Base-by-base conservation (phyloP, 108 stramenopile species). In the Aureococcus anophagefferens region DNA sequence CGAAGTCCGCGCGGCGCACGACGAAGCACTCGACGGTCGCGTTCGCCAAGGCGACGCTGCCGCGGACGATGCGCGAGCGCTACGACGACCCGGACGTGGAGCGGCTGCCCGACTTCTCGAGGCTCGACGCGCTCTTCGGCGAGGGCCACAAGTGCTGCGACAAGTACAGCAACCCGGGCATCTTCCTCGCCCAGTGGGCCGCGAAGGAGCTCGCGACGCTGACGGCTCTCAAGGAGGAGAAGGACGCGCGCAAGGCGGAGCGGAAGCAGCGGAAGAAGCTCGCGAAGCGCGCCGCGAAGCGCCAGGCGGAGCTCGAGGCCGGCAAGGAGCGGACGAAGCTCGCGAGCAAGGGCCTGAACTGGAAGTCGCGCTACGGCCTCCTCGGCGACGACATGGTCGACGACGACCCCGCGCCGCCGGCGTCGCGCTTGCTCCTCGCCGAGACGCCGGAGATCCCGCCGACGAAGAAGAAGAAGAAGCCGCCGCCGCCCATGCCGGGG, bases 311-410 rank as follows among this genome's bases (percentile, higher is more conserved):
- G n/a, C n/a, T n/a, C n/a, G n/a, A n/a, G n/a, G n/a, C n/a, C n/a
- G n/a, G n/a, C n/a, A n/a, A n/a, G n/a, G n/a, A n/a, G n/a, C n/a
- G n/a, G n/a, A n/a, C n/a, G n/a, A n/a, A n/a, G n/a, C n/a, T n/a
- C n/a, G n/a, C n/a, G n/a, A n/a, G 90, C 91, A 79, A 90, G 89
- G 9, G 90, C 92, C 89, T 81, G 73, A 14, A 76, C 84, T 70
- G 93, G 90, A 74, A 86, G 86, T 14, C 63, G 87, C 32, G 90
- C 92, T 80, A 85, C 93, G 35, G 67, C 78, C 21, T 74, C 91
- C 30, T 75, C 92, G 84, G n/a, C n/a, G 93, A 94, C 73, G 78
- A 82, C 3, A 86, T 90, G 76, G 90, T 80, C 40, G 86, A 89
- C 70, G 80, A 89, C 67, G 83, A 87, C 32, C 83, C 72, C 33